Percentiles rank a stretch among this genome's conserved stretches.
These are phyloP conservation scores for Leccinum uliginosum DNA, from an alignment of 768 basidiomycete genomes.

Conservation along the genomic window DNA sequence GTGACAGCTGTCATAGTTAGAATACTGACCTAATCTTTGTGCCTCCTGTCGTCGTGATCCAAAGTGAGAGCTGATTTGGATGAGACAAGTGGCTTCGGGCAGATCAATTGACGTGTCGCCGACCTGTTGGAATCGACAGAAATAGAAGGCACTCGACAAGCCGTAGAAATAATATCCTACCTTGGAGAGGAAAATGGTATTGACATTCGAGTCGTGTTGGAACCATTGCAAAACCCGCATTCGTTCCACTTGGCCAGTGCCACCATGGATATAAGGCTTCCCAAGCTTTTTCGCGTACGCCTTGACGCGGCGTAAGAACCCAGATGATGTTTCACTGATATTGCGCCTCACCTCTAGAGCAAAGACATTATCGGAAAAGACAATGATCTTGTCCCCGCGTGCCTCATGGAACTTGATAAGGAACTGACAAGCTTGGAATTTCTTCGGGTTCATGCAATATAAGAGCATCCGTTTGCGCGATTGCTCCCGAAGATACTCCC, in stretches of 20 bases:
- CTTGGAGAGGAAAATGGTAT: conserved; percentile 98
- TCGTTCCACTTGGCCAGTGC: conserved; percentile 89
- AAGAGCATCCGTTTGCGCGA: conserved; percentile 92
- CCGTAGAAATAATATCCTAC: conserved; percentile 36
- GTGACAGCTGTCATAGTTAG: conserved; percentile 14
- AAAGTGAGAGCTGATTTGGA: conserved; percentile 99
- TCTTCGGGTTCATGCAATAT: conserved; percentile 99
- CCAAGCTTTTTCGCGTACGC: conserved; percentile 91
- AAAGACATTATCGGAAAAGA: conserved; percentile 98
- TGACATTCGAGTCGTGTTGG: conserved; percentile 92
- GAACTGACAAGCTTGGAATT: conserved; percentile 99
- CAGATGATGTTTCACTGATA: background rate
- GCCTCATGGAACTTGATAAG: conserved; percentile 97
- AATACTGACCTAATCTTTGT: conserved; percentile 75
- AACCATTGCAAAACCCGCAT: conserved; percentile 94
- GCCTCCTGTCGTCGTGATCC: conserved; percentile 98
- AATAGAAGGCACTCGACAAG: conserved; percentile 11
- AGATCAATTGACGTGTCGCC: conserved; percentile 99
- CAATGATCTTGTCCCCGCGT: conserved; percentile 98
- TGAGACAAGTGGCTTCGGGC: conserved; percentile 97
- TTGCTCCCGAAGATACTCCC: conserved; percentile 91
- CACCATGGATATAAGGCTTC: conserved; percentile 95
- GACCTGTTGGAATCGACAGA: conserved; percentile 48
- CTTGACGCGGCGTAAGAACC: conserved; percentile 34
- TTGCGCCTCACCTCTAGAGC: conserved; percentile 76